Evolutionary conservation across 2,329 filamentous ascomycete genomes (phyloP).

Genomic region (Parastagonospora nodorum): DNA sequence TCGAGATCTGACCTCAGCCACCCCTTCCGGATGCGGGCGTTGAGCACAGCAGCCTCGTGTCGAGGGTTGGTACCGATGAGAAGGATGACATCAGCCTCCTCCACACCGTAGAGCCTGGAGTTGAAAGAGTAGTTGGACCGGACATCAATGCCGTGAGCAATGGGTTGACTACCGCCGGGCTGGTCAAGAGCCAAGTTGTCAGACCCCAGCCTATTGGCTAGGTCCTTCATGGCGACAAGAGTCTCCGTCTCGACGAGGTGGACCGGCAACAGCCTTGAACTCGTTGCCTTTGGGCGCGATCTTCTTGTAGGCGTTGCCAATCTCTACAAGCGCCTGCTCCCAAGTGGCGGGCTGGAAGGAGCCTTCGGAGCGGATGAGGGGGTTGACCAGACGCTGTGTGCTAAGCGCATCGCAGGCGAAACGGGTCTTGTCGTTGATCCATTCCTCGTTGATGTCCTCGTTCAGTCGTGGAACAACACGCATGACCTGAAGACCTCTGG

Average conservation of each 20-base stretch:
- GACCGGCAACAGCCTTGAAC: conserved; percentile 92
- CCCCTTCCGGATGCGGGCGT: conserved; percentile 96
- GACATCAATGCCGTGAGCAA: conserved; percentile 91
- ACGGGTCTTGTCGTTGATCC: conserved; percentile 98
- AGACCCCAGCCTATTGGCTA: conserved; percentile 94
- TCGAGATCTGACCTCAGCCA: conserved; percentile 95
- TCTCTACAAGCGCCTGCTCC: conserved; percentile 92
- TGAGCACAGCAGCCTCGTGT: conserved; percentile 92
- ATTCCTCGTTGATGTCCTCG: conserved; percentile 98
- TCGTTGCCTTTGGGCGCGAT: conserved; percentile 87
- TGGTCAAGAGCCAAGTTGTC: conserved; percentile 95
- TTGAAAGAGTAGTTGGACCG: conserved; percentile 97
- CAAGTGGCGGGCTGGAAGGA: conserved; percentile 92
- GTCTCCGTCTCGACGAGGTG: conserved; percentile 91
- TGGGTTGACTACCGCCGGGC: conserved; percentile 77
- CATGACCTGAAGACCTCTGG: conserved; percentile 94
- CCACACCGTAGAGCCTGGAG: conserved; percentile 89
- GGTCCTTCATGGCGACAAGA: conserved; percentile 93
- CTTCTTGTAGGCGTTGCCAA: conserved; percentile 77
- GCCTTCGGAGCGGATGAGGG: conserved; percentile 83
- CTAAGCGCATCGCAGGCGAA: conserved; percentile 97
- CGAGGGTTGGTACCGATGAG: conserved; percentile 94
- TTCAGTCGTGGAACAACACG: conserved; percentile 89
- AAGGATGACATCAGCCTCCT: conserved; percentile 90
- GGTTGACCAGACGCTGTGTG: conserved; percentile 93